Evolutionary conservation across 441 rosid genomes (phyloP), one percentile per base, ranked within the genome.

Genomic region (Bruguiera hainesii): DNA sequence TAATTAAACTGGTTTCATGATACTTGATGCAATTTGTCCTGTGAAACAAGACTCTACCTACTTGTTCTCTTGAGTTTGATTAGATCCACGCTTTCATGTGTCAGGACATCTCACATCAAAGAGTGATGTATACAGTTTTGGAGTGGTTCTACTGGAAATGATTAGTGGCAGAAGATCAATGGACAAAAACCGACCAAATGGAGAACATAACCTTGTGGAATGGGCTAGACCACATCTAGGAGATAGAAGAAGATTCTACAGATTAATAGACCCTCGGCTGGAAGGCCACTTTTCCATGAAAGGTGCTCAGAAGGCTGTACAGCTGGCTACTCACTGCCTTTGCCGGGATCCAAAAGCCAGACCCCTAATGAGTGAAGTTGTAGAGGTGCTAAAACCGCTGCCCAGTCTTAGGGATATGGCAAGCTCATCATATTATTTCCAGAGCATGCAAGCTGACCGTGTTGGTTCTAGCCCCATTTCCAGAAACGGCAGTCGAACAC

Each of bases 41-140:
- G 4, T 26, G 11, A 60, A 58, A 30, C 7, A 21, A 31, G 29
- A 13, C 37, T 48, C n/a, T 55, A 59, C 18, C 56, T 29, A 26
- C 21, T 52, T 53, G 16, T 56, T 55, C 20, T 25, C n/a, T 74
- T 4, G 26, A 52, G 19, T 70, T 67, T 76, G 46, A 67, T 63
- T 33, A 15, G 53, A 20, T 55, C 30, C 62, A 13, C 48, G 31
- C 53, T 55, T 64, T 76, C 61, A 26, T 70, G 71, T 66, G 58
- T 58, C 84, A 91, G 98, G 98, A 66, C 98, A 91, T 77, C 95
- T 91, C 65, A 92, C 98, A 60, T 92, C 98, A 60, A 88, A 76
- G 82, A 92, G 98, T 63, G 98, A 92, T 29, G 98, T 91, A 19
- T 91, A 89, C 82, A 91, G 98, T 73, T 91, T 91, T 61, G 98